phyloP scores from a whole-genome alignment of 2,329 filamentous ascomycete species.

The Fusarium sororula region DNA sequence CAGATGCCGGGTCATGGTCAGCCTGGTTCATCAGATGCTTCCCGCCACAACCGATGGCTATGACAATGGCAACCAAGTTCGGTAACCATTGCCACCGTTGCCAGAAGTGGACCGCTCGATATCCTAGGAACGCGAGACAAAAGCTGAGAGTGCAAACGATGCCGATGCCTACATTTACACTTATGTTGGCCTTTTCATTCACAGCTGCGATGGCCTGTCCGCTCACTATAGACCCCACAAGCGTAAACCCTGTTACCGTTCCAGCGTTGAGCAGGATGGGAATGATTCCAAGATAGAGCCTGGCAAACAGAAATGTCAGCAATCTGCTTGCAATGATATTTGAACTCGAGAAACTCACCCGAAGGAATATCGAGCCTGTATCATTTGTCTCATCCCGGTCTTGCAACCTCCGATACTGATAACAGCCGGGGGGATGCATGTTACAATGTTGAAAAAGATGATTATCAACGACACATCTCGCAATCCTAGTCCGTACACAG shows the following conservation, averaged over 20 bases:
- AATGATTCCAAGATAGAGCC: constrained; percentile 60
- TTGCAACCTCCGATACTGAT: constrained; percentile 63
- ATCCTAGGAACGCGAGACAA: constrained; percentile 64
- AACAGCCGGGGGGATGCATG: constrained; percentile 63
- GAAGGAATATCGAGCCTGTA: constrained; percentile 69
- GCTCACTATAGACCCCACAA: constrained; percentile 65
- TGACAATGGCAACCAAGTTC: constrained; percentile 60
- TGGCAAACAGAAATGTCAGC: constrained; percentile 26
- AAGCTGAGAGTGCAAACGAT: constrained; percentile 63
- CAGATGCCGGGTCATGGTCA: constrained; percentile 49
- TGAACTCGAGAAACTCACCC: constrained; percentile 48
- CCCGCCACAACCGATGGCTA: constrained; percentile 63
- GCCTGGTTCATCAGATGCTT: constrained; percentile 58
- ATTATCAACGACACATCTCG: constrained; percentile 65
- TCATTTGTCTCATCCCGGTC: constrained; percentile 67
- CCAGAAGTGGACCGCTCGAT: constrained; percentile 62
- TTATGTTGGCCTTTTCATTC: constrained; percentile 53
- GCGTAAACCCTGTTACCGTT: constrained; percentile 66
- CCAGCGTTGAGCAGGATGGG: constrained; percentile 64
- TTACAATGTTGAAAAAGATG: constrained; percentile 65
- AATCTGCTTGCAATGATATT: background rate
- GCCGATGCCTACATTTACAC: constrained; percentile 64
- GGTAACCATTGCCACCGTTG: constrained; percentile 67
- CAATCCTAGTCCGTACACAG: constrained; percentile 62
- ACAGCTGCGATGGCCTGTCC: constrained; percentile 62